Evolutionary conservation across 2,329 filamentous ascomycete genomes (phyloP).

Genomic region (Beauveria brongniartii): DNA sequence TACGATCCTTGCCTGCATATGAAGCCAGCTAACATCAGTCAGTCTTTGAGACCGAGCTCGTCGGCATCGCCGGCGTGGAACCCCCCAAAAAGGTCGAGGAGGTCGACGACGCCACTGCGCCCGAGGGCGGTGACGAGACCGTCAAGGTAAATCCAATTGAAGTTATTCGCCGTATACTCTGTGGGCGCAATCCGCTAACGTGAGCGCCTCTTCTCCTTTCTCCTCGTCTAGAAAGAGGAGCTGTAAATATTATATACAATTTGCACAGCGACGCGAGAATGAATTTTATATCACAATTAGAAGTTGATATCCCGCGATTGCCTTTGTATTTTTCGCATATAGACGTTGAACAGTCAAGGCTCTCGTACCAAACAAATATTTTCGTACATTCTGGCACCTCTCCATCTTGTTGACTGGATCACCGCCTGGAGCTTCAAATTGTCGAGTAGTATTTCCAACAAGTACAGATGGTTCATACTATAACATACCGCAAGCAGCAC

Average conservation of each 20-base stretch:
- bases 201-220: background rate
- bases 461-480: too few relatives aligned
- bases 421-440: too few relatives aligned
- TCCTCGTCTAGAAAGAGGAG: constrained; percentile 3
- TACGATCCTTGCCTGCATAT: constrained; percentile 7
- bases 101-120: background rate
- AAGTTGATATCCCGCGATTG: too few relatives aligned
- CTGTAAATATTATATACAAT: constrained; percentile 3
- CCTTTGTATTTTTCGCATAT: too few relatives aligned
- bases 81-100: background rate
- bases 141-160: constrained; percentile 6
- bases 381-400: too few relatives aligned
- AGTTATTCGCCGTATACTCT: constrained; percentile 1
- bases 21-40: constrained; percentile 15
- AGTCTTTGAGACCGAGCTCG: constrained; percentile 89
- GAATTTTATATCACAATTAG: background rate
- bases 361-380: too few relatives aligned
- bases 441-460: too few relatives aligned
- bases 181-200: constrained; percentile 4
- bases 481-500: too few relatives aligned
- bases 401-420: too few relatives aligned
- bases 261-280: constrained; percentile 2
- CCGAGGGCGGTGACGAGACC: background rate
- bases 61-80: constrained; percentile 69
- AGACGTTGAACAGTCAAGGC: too few relatives aligned